Evolutionary conservation across 768 basidiomycete species (phyloP).

Genomic region (Russula compacta): DNA sequence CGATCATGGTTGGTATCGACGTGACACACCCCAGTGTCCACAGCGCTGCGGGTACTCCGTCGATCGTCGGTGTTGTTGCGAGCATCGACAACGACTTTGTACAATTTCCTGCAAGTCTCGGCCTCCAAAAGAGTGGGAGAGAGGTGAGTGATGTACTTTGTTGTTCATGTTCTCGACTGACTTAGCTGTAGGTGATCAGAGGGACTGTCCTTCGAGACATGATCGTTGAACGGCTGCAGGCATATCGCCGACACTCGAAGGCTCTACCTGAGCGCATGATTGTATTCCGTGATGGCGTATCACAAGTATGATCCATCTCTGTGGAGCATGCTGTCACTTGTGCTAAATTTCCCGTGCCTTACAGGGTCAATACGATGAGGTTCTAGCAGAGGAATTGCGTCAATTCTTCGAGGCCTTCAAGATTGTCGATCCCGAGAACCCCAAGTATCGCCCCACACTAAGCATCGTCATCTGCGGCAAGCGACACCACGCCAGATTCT

Average conservation of each 20-base stretch:
- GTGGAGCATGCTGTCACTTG: too few species aligned
- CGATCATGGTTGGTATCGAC: slow-evolving; percentile 82
- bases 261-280: slow-evolving; percentile 57
- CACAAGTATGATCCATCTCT: slow-evolving; percentile 40
- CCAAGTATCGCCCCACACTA: slow-evolving; percentile 50
- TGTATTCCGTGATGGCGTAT: slow-evolving; percentile 76
- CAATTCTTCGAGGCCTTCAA: slow-evolving; percentile 54
- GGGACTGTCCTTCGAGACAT: slow-evolving; percentile 31
- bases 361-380: slow-evolving; percentile 65
- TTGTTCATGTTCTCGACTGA: too few species aligned
- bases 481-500: slow-evolving; percentile 53
- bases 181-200: not conserved
- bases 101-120: slow-evolving; percentile 68
- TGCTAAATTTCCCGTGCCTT: too few species aligned
- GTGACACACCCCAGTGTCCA: slow-evolving; percentile 71
- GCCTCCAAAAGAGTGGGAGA: slow-evolving; percentile 50
- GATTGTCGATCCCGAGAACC: slow-evolving; percentile 35
- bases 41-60: slow-evolving; percentile 63
- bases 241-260: slow-evolving; percentile 41
- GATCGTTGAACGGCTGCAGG: slow-evolving; percentile 59
- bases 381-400: slow-evolving; percentile 51
- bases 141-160: slow-evolving; percentile 25
- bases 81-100: slow-evolving; percentile 61
- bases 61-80: slow-evolving; percentile 76
- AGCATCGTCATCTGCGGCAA: slow-evolving; percentile 81